Evolutionary conservation across 176 grass and related monocot genomes (phyloP), one percentile per base, ranked within the genome.

Genomic region (Musa itinerans): DNA sequence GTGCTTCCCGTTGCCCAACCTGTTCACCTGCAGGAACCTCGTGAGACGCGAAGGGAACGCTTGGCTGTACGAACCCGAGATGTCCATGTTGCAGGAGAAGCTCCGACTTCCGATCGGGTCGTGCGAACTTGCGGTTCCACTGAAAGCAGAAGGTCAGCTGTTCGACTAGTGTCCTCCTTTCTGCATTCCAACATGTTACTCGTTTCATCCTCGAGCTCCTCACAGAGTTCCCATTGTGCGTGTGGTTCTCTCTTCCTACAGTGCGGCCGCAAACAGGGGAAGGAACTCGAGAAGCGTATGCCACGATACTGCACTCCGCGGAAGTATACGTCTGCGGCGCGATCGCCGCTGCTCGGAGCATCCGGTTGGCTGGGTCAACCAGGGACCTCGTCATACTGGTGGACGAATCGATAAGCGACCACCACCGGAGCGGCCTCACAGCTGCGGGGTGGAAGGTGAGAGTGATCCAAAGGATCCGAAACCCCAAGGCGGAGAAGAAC

Each of bases 361-460:
- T 96, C 79, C 87, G 92, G 49, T 89, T 88, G 78, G 89, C 89
- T 17, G 92, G 92, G 49, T 96, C 92, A 48, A 90, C 92, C 8
- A 76, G 92, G 17, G 92, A 96, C 85, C 81, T 96, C 50, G 87
- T 96, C 75, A 96, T 96, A 73, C 87, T 96, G 61, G 92, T 96
- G 0, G 92, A 96, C 20, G 76, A 86, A 0, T 82, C 92, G 20
- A 92, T 96, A 68, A 92, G 89, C 23, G 75, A 78, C 2, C 76
- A 92, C 57, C 87, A 96, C 50, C 78, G 89, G 50, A 74, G 73
- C 53, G 92, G 89, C 17, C 83, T 96, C 53, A 83, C 90, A 82
- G 81, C 87, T 70, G 92, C 92, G 0, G 92, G 92, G 10, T 96
- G 92, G 92, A 91, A 96, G 73, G 89, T 96, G 16, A 86, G 89